A percentile compares a stretch with the other conserved stretches of the same genome.
phyloP scores from a whole-genome alignment of 352 stramenopile genomes.

The Globisporangium abappressorium region DNA sequence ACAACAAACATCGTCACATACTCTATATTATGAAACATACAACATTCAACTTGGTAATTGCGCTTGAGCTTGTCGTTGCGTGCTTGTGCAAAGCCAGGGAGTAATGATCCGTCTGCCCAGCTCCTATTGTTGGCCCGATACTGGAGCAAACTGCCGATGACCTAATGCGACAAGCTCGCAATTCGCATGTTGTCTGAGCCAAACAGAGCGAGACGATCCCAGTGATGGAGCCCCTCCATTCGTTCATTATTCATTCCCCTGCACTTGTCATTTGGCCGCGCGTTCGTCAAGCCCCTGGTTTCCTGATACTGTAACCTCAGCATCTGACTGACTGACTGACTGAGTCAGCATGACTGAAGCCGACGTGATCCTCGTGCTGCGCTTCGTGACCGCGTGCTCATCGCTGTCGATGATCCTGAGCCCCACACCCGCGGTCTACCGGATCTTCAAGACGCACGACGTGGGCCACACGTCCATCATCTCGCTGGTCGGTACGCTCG shows the following conservation, averaged over 20 bases:
- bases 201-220: neutral
- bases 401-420: slow-evolving; percentile 38
- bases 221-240: neutral
- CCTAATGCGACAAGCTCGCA: neutral
- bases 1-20: no score
- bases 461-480: slow-evolving; percentile 46
- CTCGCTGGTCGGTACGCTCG: slow-evolving; percentile 45
- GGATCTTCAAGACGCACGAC: slow-evolving; percentile 30
- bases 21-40: no score
- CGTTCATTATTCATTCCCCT: neutral
- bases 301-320: neutral
- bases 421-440: slow-evolving; percentile 35
- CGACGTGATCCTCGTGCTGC: slow-evolving; percentile 12
- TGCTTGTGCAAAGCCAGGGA: slow-evolving; percentile 7
- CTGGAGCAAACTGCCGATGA: neutral
- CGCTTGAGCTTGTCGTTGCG: slow-evolving; percentile 1
- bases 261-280: neutral
- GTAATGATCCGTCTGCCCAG: neutral
- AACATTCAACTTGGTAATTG: neutral
- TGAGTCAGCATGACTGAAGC: neutral
- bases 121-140: neutral
- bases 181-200: neutral
- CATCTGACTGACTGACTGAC: neutral
- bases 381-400: slow-evolving; percentile 21
- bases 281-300: neutral